phyloP scores from a whole-genome alignment of 164 flowering plant species.

The Magnolia officinalis region DNA sequence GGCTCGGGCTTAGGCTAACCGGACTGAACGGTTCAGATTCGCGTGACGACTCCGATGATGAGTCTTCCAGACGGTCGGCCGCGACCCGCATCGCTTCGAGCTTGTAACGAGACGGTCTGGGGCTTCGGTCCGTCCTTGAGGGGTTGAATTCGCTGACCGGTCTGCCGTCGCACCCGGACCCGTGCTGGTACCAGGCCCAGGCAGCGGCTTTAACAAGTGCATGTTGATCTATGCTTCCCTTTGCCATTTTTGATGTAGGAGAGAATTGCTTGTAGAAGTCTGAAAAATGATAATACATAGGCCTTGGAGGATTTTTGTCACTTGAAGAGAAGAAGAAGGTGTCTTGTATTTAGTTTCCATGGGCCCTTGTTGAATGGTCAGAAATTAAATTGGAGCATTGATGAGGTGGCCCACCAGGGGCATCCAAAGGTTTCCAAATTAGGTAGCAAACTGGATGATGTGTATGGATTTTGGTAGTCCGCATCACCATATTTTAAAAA shows the following conservation, averaged over 20 bases:
- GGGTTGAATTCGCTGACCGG: conserved; percentile 26
- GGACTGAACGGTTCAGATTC: not conserved
- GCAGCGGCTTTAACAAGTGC: conserved; percentile 53
- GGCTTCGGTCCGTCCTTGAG: conserved; percentile 12
- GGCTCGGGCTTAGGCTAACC: not conserved
- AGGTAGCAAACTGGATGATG: no score
- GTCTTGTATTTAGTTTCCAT: no score
- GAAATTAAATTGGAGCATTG: no score
- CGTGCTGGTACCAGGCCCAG: conserved; percentile 69
- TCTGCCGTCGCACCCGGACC: conserved; percentile 40
- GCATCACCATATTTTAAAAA: no score
- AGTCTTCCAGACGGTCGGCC: not conserved
- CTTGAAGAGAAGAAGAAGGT: no score
- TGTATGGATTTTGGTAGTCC: no score
- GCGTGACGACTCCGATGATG: not conserved
- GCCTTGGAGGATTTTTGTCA: no score
- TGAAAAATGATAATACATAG: no score
- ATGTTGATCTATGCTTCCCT: conserved; percentile 23
- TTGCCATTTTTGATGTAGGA: not conserved
- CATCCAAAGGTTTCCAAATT: no score
- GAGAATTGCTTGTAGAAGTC: not conserved
- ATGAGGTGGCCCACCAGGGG: no score
- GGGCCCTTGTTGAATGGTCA: no score
- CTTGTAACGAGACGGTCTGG: conserved; percentile 46
- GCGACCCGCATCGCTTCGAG: conserved; percentile 30